Evolutionary conservation across 2,329 filamentous ascomycete species (phyloP).

Genomic region (Pezicula radicicola): DNA sequence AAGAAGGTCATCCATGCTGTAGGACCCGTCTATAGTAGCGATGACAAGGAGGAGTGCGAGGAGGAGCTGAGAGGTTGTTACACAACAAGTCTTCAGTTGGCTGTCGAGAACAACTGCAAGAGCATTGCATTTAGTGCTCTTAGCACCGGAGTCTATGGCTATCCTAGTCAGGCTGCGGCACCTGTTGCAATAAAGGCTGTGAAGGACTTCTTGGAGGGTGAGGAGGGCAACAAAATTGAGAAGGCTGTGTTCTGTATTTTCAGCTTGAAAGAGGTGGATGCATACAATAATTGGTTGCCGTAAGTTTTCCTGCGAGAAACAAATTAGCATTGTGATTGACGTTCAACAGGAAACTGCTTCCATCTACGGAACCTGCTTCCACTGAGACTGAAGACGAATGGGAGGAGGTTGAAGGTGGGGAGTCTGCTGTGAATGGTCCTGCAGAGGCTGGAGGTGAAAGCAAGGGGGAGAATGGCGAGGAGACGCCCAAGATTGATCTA

Average conservation of each 20-base stretch:
- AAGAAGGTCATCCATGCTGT: conserved; percentile 86
- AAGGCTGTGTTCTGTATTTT: conserved; percentile 86
- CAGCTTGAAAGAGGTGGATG: conserved; percentile 69
- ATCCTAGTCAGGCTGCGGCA: conserved; percentile 73
- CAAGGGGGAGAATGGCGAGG: conserved; percentile 10
- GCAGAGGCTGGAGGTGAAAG: conserved; percentile 3
- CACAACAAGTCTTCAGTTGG: conserved; percentile 66
- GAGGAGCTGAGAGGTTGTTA: conserved; percentile 63
- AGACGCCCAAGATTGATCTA: conserved; percentile 25
- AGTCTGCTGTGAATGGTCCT: conserved; percentile 21
- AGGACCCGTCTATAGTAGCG: conserved; percentile 68
- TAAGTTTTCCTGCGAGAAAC: conserved; percentile 45
- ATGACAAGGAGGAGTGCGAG: conserved; percentile 38
- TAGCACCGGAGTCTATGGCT: conserved; percentile 89
- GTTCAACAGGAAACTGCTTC: conserved; percentile 41
- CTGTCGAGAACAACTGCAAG: conserved; percentile 60
- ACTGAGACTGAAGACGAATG: conserved; percentile 17
- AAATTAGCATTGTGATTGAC: conserved; percentile 2
- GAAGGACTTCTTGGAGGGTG: conserved; percentile 48
- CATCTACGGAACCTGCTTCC: conserved; percentile 32
- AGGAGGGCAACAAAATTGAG: conserved; percentile 52
- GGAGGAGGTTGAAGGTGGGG: conserved; percentile 23
- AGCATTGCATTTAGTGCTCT: conserved; percentile 81
- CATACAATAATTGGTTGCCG: conserved; percentile 72
- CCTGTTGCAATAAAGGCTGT: conserved; percentile 63